Base-by-base conservation (phyloP, 2,329 filamentous ascomycete species). In the Neocatenulostroma microsporum region DNA sequence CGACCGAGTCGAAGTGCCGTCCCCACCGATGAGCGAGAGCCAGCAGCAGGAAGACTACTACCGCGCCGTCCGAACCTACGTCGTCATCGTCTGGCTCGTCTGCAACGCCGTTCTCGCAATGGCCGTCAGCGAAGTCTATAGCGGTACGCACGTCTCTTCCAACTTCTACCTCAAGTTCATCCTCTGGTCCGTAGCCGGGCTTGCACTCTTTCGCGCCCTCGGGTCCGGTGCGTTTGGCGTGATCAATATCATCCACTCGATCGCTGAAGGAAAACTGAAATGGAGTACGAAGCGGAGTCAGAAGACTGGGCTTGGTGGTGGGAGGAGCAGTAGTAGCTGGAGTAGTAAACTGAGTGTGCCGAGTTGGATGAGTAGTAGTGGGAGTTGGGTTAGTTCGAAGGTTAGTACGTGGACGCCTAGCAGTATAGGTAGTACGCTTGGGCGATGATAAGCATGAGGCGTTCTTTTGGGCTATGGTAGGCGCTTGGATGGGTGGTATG, bases 41-140 rank as follows among this genome's bases (percentile, higher is more conserved):
- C 91, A 96, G 64, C 66, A 87, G 63, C 91, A 98, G 62, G 91
- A 98, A 62, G 91, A 98, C 64, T 98, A 98, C 73, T 98, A 98
- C 73, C 85, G 88, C 61, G 85, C 82, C 26, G 91, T 98, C 35
- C 80, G 91, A 37, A 98, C 91, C 1, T 98, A 98, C 77, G 93
- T 98, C 80, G 91, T 98, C 10, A 79, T 94, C 28, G 74, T 80
- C 30, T 98, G 91, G 91, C 86, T 98, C 74, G 74, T 93, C 23
- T 78, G 80, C 52, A 98, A 98, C 60, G 86, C 83, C 3, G 78
- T 94, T 41, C 78, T 98, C 24, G 89, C 85, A 57, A 98, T 98
- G 91, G 77, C 82, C 2, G 81, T 96, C 11, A 83, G 76, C 4
- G 91, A 98, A 63, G 78, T 84, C 3, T 98, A 95, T 62, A 76